Conservation (phyloP, 129 eudicot species). For the Daucus carota region DNA sequence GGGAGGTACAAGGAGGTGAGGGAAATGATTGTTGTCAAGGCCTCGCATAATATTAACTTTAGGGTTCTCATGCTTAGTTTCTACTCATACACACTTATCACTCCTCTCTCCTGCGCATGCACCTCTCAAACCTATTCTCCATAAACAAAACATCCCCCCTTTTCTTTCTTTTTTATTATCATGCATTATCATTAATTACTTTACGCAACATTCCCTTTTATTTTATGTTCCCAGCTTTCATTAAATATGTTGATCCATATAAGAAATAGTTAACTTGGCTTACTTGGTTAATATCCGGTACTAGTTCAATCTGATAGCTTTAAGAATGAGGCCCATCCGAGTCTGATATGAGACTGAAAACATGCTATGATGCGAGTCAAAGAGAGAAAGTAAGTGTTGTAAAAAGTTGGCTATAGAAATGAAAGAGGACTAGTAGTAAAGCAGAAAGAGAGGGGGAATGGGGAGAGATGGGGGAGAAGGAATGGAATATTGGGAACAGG, state of each 20-base stretch:
- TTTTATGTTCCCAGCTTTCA: conserved; percentile 11
- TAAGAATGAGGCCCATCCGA: not conserved
- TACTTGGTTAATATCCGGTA: no score
- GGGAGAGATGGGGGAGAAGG: not conserved
- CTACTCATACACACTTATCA: conserved; percentile 40
- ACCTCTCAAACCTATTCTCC: conserved; percentile 22
- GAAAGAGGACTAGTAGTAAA: not conserved
- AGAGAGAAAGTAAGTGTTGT: not conserved
- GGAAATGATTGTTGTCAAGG: conserved; percentile 43
- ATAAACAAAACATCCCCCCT: conserved; percentile 13
- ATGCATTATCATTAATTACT: conserved; percentile 1
- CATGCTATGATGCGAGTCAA: not conserved
- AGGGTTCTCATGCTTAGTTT: conserved; percentile 71
- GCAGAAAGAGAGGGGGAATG: not conserved
- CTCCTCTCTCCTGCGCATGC: conserved; percentile 34
- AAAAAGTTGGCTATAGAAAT: not conserved
- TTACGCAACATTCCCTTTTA: not conserved
- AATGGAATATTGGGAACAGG: conserved; percentile 34
- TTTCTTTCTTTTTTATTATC: not conserved
- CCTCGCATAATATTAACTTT: conserved; percentile 42
- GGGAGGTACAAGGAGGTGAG: conserved; percentile 37
- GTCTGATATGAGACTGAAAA: not conserved
- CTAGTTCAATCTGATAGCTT: no score
- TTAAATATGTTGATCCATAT: not conserved
- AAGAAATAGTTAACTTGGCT: conserved; percentile 24